Evolutionary conservation across 495 filamentous ascomycete species (phyloP), one percentile per base, ranked within the genome.

Genomic region (Penicillium argentinense): DNA sequence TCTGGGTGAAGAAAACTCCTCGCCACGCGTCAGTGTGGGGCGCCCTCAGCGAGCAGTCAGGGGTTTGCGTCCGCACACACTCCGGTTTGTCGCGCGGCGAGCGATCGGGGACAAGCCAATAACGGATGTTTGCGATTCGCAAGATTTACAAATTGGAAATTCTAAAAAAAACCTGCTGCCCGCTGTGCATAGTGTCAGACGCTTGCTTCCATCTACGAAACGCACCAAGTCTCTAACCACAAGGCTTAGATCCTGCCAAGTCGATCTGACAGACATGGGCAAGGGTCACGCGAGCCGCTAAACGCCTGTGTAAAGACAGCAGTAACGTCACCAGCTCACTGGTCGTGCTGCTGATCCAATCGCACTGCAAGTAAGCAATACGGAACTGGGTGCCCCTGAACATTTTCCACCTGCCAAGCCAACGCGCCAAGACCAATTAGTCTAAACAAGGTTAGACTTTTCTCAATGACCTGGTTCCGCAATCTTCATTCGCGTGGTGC

Each of bases 11-110:
- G 33, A 36, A 36, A 36, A 36, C 33, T 36, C 3, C 33, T 36
- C 33, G 33, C 33, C 33, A 36, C 33, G 33, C 33, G 33, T 36
- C 33, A 18, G 33, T 36, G 33, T 36, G 33, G 33, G 33, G 33
- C 33, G 7, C 17, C 33, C 7, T 18, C 33, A 18, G 9, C n/a
- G 7, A 18, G 14, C 16, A 11, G 8, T 11, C 21, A 19, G 17
- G 17, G n/a, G 33, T 18, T 18, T 36, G 13, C 9, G 30, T 33
- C n/a, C n/a, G 14, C 13, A n/a, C n/a, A n/a, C n/a, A n/a, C n/a
- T n/a, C n/a, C n/a, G n/a, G n/a, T n/a, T n/a, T n/a, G n/a, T n/a
- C n/a, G n/a, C n/a, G n/a, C n/a, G n/a, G n/a, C n/a, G n/a, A n/a
- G n/a, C n/a, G n/a, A n/a, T n/a, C n/a, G n/a, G n/a, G n/a, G n/a